Percentiles rank a stretch among this genome's conserved stretches.
These are phyloP conservation scores for Aspergillus niger DNA, from an alignment of 2,329 filamentous ascomycete genomes.

Conservation along the genomic window DNA sequence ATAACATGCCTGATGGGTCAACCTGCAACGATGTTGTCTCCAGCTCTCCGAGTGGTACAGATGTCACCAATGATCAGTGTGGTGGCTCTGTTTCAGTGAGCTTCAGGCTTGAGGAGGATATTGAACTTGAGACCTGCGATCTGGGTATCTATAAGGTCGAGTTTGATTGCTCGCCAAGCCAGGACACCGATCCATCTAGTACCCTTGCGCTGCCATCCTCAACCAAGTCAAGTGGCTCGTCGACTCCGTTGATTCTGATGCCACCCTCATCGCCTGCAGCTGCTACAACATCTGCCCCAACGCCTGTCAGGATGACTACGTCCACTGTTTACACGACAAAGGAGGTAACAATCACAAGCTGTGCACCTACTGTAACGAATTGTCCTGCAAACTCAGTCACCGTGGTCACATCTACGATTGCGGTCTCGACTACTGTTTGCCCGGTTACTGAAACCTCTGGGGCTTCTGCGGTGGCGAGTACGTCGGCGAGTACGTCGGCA, in stretches of 20 bases:
- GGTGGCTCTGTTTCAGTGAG: constrained; percentile 84
- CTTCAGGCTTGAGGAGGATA: constrained; percentile 63
- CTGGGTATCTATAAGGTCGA: constrained; percentile 55
- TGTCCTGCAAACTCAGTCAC: constrained; percentile 56
- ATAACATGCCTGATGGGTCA: constrained; percentile 79
- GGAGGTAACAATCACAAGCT: constrained; percentile 43
- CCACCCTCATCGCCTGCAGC: constrained; percentile 1
- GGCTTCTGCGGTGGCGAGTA: constrained; percentile 6
- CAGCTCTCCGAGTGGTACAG: constrained; percentile 69
- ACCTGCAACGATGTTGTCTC: constrained; percentile 75
- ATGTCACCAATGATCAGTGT: constrained; percentile 82
- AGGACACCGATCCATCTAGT: constrained; percentile 13
- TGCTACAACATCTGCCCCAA: constrained; percentile 5
- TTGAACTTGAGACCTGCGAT: constrained; percentile 63
- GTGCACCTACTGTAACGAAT: constrained; percentile 44
- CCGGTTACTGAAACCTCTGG: constrained; percentile 40
- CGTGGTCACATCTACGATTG: constrained; percentile 57
- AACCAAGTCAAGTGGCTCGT: background rate
- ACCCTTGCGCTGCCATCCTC: background rate
- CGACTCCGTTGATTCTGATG: constrained; percentile 1
- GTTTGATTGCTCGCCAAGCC: constrained; percentile 33
- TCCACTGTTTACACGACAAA: constrained; percentile 43
- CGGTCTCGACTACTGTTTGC: constrained; percentile 63
- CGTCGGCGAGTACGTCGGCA: background rate
- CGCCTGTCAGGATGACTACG: constrained; percentile 33